A percentile compares a stretch with the other conserved stretches of the same genome.
Evolutionary conservation across 2,329 filamentous ascomycete genomes (phyloP).

Genomic region (Claviceps maximensis): DNA sequence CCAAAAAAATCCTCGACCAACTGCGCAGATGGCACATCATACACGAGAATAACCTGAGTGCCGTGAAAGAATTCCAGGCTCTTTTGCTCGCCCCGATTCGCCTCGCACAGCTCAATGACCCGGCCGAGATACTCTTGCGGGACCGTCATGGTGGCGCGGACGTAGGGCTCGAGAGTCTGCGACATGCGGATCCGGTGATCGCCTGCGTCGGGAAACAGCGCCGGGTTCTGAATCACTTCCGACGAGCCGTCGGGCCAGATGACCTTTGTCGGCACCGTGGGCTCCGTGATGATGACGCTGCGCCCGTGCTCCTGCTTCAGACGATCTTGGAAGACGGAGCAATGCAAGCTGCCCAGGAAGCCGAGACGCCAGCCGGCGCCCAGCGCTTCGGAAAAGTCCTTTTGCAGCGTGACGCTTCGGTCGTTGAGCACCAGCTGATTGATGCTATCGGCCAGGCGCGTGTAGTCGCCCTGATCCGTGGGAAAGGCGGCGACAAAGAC

Average conservation of each 20-base stretch:
- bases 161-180: conserved; percentile 37
- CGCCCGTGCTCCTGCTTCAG: conserved; percentile 87
- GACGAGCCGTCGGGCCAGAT: conserved; percentile 66
- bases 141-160: conserved; percentile 73
- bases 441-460: conserved; percentile 83
- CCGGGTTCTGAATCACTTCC: conserved; percentile 70
- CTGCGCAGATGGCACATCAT: conserved; percentile 75
- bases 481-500: conserved; percentile 97
- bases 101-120: conserved; percentile 89
- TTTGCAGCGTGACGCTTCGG: conserved; percentile 82
- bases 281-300: conserved; percentile 92
- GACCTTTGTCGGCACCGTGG: conserved; percentile 84
- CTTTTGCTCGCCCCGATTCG: conserved; percentile 75
- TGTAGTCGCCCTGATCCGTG: conserved; percentile 78
- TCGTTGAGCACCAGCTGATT: conserved; percentile 90
- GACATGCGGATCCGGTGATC: conserved; percentile 31
- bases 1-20: conserved; percentile 96
- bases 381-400: conserved; percentile 86
- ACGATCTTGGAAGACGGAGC: conserved; percentile 97
- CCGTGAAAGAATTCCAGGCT: conserved; percentile 83
- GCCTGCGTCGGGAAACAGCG: conserved; percentile 66
- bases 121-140: conserved; percentile 90
- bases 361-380: conserved; percentile 90
- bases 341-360: conserved; percentile 92
- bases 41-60: conserved; percentile 88